Evolutionary conservation across 2,329 filamentous ascomycete species (phyloP).

Genomic region (Xylaria sp.): DNA sequence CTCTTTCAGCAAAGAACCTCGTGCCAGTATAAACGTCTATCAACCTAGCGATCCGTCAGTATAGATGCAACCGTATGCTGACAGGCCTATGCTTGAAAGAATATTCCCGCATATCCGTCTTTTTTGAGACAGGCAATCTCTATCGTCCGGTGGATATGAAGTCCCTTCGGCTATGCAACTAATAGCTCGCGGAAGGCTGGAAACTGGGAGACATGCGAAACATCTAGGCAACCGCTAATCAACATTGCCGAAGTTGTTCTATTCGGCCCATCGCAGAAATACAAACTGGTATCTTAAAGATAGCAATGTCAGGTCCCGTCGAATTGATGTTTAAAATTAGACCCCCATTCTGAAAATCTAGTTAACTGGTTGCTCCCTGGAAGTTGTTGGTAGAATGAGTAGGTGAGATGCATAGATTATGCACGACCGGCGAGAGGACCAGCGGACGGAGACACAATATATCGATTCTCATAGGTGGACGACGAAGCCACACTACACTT

Average conservation of each 20-base stretch:
- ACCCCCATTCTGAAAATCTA: not conserved
- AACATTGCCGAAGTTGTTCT: not conserved
- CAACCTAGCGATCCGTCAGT: not conserved
- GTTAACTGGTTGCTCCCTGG: not conserved
- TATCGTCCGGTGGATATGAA: not conserved
- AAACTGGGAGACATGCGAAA: not conserved
- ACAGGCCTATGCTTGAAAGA: not conserved
- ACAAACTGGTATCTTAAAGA: not conserved
- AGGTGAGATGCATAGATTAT: not conserved
- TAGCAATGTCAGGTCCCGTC: not conserved
- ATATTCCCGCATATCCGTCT: not conserved
- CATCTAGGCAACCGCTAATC: not conserved
- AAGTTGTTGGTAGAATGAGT: not conserved
- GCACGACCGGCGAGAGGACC: not conserved
- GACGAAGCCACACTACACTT: not conserved
- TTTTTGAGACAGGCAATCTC: not conserved
- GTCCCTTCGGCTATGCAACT: not conserved
- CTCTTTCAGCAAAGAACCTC: not conserved
- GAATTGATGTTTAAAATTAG: not conserved
- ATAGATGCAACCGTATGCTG: not conserved
- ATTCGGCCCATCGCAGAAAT: slow-evolving; percentile 1
- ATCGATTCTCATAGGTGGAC: not conserved
- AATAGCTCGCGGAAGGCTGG: no score
- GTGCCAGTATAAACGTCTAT: not conserved
- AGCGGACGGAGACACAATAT: not conserved